Evolutionary conservation across 208 protist species (phyloP), one percentile per base, ranked within the genome.

Genomic region (Lotmaria passim): DNA sequence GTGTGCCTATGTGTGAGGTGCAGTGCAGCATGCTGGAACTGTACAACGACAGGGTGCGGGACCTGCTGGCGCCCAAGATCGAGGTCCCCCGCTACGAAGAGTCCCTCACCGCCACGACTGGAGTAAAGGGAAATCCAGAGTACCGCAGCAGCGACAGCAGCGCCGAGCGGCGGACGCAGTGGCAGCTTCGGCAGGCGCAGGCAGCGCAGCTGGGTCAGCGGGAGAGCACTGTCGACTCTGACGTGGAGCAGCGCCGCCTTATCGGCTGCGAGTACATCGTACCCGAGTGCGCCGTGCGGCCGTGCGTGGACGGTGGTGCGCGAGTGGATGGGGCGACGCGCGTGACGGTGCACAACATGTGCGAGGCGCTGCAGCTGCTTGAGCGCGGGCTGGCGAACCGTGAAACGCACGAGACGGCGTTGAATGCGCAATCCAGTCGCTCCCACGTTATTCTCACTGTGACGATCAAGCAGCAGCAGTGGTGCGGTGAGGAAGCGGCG

Each of bases 21-120:
- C 66, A 62, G 34, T 86, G 76, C 48, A 73, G 69, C 19, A 83
- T 93, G 82, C 62, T 87, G 14, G 88, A 91, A 66, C 56, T 93
- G 23, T 89, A 91, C 69, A 77, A 76, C 46, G 88, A 91, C 51
- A 79, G 76, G 41, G 75, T 90, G 51, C 48, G 60, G 19, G 83
- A 90, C 59, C 60, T 91, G 31, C 73, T 90, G 10, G 74, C 78
- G 15, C 55, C 46, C 14, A 76, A 63, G 36, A 34, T 51, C 12
- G 33, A 65, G 28, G 56, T 78, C 34, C 64, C 60, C 0, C 70
- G 59, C 14, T 56, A 63, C 36, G 57, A 63, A 38, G 41, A 55
- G 11, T 34, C 44, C 19, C 17, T 50, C 4, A 5, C 48, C 12
- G 33, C 51, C 30, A 62, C 53, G 0, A n/a, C 28, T 0, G 59